Base-by-base conservation (phyloP, 225 moss, liverwort and hornwort species). In the Polytrichum formosum region DNA sequence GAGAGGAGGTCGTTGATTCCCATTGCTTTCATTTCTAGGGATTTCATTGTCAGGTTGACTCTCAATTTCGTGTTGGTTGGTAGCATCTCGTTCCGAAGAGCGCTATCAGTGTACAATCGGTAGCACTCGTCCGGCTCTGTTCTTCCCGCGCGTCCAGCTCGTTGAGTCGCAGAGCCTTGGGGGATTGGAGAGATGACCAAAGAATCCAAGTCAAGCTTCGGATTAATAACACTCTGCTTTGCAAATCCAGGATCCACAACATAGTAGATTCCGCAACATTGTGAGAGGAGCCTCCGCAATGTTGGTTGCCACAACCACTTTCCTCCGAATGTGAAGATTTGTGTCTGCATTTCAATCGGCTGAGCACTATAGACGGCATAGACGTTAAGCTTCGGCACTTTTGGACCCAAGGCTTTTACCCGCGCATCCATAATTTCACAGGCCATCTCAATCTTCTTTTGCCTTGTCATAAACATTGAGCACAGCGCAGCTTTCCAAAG, bases 161-260 rank as follows among this genome's bases (percentile, higher is more conserved):
- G 83, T 79, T 94, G 94, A 72, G 88, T 88, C 4, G 91, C 97
- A 70, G 94, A 98, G 64, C 92, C 97, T 69, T 98, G 97, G 20
- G 97, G 92, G 25, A 94, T 98, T 30, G 97, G 94, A 65, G 97
- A 92, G 64, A 94, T 98, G 61, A 98, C 91, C 81, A 94, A 75
- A 68, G 97, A 98, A 70, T 94, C 97, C 13, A 98, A 81, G 27
- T 94, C 97, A 31, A 94, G 83, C 74, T 98, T 98, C 4, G 94
- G 91, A 70, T 98, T 94, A 66, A 86, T 92, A 18, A 90, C 94
- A 67, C 94, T 98, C 58, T 98, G 97, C 87, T 98, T 98, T 19
- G 94, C 89, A 81, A 98, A 98, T 7, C 97, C 97, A 77, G 94
- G 97, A 80, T 98, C 97, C 68, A 98, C 94, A 25, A 92, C 94